These are phyloP conservation scores for Pseudocercospora macadamiae DNA, from an alignment of 2,329 filamentous ascomycete genomes.

Conservation along the genomic window DNA sequence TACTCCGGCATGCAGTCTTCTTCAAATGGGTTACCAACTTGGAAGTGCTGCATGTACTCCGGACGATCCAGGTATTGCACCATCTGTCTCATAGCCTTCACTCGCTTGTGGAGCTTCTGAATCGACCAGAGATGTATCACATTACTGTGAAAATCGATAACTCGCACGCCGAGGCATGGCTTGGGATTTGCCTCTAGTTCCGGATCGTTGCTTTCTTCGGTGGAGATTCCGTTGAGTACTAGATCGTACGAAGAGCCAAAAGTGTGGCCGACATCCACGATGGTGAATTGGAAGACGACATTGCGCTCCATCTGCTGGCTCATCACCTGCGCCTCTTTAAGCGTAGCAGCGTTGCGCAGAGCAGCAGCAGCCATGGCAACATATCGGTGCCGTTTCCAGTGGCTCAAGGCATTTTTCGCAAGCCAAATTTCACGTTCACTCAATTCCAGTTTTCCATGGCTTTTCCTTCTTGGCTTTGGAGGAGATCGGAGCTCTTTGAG, in stretches of 20 bases:
- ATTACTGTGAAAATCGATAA: constrained; percentile 84
- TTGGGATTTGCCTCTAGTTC: constrained; percentile 76
- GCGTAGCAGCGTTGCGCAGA: constrained; percentile 78
- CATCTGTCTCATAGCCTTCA: constrained; percentile 93
- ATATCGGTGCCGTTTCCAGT: constrained; percentile 84
- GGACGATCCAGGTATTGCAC: constrained; percentile 95
- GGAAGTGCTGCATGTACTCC: constrained; percentile 91
- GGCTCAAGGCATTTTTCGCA: constrained; percentile 67
- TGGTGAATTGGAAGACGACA: constrained; percentile 91
- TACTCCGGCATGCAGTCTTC: constrained; percentile 91
- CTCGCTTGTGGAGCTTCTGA: constrained; percentile 84
- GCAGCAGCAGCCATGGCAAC: constrained; percentile 93
- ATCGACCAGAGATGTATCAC: constrained; percentile 94
- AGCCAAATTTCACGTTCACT: constrained; percentile 72
- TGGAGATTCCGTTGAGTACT: constrained; percentile 85
- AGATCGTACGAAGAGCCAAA: constrained; percentile 95
- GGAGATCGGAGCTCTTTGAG: constrained; percentile 69
- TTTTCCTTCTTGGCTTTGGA: constrained; percentile 29
- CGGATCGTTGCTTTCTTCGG: constrained; percentile 75
- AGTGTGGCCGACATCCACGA: constrained; percentile 85
- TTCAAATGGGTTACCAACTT: constrained; percentile 85
- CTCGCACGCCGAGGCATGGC: constrained; percentile 86
- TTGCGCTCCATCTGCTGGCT: constrained; percentile 93
- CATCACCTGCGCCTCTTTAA: constrained; percentile 98
- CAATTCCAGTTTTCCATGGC: constrained; percentile 58